Percentiles rank a stretch among this genome's conserved stretches.
Evolutionary conservation across 495 filamentous ascomycete genomes (phyloP).

Genomic region (Penicillium simplicissimum): DNA sequence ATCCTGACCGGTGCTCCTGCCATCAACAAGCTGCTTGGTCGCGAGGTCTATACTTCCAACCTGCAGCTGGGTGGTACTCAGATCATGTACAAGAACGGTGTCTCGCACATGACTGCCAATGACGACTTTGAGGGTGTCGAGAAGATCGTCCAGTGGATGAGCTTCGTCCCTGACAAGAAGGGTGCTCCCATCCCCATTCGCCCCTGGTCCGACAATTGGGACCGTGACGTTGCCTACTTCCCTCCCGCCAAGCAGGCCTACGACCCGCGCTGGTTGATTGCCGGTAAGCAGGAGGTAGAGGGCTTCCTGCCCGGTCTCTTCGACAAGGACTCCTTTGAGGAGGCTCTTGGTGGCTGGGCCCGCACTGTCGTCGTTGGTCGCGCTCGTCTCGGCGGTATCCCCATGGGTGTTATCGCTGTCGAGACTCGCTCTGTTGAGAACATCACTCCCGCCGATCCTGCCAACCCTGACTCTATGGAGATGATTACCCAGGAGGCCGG

Average conservation of each 20-base stretch:
- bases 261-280: constrained; percentile 91
- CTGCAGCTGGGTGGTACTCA: constrained; percentile 98
- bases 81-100: constrained; percentile 99
- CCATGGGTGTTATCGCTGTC: constrained; percentile 96
- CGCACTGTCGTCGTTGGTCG: constrained; percentile 95
- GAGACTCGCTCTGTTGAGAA: constrained; percentile 97
- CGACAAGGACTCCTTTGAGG: constrained; percentile 94
- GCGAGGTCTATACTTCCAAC: constrained; percentile 99
- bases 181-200: constrained; percentile 84
- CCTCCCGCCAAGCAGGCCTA: constrained; percentile 88
- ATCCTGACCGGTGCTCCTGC: constrained; percentile 97
- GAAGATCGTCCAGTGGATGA: constrained; percentile 98
- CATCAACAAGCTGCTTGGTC: constrained; percentile 96
- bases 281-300: constrained; percentile 83
- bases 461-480: constrained; percentile 97
- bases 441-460: constrained; percentile 94
- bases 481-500: constrained; percentile 91
- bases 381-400: constrained; percentile 94
- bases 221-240: constrained; percentile 83
- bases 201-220: constrained; percentile 84
- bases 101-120: constrained; percentile 96
- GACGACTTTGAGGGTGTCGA: constrained; percentile 97
- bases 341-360: constrained; percentile 95
- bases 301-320: constrained; percentile 90
- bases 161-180: constrained; percentile 93